Conservation (phyloP, 805 yeast species). For the Candida corydali region DNA sequence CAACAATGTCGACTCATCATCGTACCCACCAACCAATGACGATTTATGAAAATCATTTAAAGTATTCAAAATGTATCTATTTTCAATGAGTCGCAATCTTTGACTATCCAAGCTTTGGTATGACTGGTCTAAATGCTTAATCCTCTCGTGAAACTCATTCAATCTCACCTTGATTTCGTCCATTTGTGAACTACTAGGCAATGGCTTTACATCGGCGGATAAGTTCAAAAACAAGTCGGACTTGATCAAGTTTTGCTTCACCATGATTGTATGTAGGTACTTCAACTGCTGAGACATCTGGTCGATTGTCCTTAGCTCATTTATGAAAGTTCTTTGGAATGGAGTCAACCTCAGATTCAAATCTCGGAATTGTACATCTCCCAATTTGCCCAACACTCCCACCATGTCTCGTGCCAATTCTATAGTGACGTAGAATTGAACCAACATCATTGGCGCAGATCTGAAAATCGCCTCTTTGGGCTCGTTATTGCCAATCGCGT, state of each 20-base stretch:
- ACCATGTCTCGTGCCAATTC: conserved; percentile 44
- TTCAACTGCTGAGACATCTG: conserved; percentile 26
- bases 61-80: conserved; percentile 30
- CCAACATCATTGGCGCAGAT: conserved; percentile 47
- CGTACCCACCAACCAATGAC: conserved; percentile 9
- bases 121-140: conserved; percentile 35
- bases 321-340: conserved; percentile 43
- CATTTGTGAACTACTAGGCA: conserved; percentile 32
- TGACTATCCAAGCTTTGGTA: conserved; percentile 23
- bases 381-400: conserved; percentile 31
- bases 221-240: conserved; percentile 22
- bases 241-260: conserved; percentile 20
- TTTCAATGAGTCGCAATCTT: conserved; percentile 24
- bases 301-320: conserved; percentile 37
- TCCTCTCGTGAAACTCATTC: conserved; percentile 22
- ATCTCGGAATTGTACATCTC: conserved; percentile 42
- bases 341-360: conserved; percentile 45
- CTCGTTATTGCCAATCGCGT: background rate
- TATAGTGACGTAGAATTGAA: conserved; percentile 45
- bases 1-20: conserved; percentile 17
- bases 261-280: conserved; percentile 25
- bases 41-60: conserved; percentile 31
- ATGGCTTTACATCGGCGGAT: conserved; percentile 55
- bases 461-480: conserved; percentile 36
- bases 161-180: conserved; percentile 27